Base-by-base conservation (phyloP, 2,329 filamentous ascomycete genomes). In the Nigrospora sphaerica region DNA sequence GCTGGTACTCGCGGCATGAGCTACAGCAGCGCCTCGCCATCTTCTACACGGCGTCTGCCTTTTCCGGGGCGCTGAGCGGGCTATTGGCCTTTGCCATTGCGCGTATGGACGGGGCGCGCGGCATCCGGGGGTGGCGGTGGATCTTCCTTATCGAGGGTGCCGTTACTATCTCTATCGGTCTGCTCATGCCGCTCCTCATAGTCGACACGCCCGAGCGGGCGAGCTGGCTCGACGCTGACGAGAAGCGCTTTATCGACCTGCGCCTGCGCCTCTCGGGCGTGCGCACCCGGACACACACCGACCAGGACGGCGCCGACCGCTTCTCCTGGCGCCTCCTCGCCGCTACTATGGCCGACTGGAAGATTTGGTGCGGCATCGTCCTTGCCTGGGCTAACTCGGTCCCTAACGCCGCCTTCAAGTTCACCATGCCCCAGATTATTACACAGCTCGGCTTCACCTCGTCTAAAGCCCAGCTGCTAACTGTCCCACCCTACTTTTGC, bases 131-230 rank as follows among this genome's bases (percentile, higher is more conserved):
- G 2, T 85, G 80, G 78, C 73, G 75, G 11, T 85, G 77, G 81
- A 82, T 83, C 46, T 83, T 83, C 49, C 80, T 87, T 36, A 73
- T 86, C 6, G 81, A 87, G 64, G 87, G 87, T 1, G 73, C 89
- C 1, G 75, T 73, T 0, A 89, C 86, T 0, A 58, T 66, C 3
- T 1, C 89, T 1, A 74, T 89, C 6, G 88, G 86, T 1, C 48
- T 82, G 4, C 55, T 72, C 1, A 81, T 81, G 1, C 90, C 85
- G 65, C 91, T 81, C 70, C 71, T 83, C 52, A 78, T 95, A 1
- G 77, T 87, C 54, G 88, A 95, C 57, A 95, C 89, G 54, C 90
- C 90, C 0, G 87, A 89, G 52, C 81, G 86, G 19, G 87, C 88
- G 0, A 76, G 56, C 0, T 95, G 95, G 60, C 73, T 95, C 18